Evolutionary conservation across 768 basidiomycete species (phyloP), one percentile per base, ranked within the genome.

Genomic region (Tricholoma saponaceum): DNA sequence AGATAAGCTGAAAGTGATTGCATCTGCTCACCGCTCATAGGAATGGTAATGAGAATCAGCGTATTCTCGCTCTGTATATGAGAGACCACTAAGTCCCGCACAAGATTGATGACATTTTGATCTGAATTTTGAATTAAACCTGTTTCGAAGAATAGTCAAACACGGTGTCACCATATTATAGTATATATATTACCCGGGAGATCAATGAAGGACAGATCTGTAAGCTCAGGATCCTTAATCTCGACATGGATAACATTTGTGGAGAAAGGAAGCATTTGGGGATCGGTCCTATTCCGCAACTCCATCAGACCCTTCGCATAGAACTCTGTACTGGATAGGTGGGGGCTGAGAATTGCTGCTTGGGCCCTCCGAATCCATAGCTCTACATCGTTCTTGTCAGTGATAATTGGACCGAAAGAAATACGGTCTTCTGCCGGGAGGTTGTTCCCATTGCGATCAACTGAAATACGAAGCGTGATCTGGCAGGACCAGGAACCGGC

Each of bases 331-430:
- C 37, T 55, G 6, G 70, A 52, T 10, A 75, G 54, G 10, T 72
- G 67, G 0, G 81, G 81, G 54, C 77, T 76, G 8, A 87, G 71
- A 22, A 85, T 74, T 0, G 85, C 85, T 0, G 78, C 75, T 62
- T 87, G 86, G 0, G 86, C 85, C 3, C 85, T 74, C 25, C 83
- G 77, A 12, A 87, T 72, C 69, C 74, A 75, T 2, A 78, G 61
- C 55, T 86, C 86, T 6, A 89, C 79, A 0, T 70, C 61, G 1
- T 41, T 30, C 46, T 74, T 79, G 47, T 83, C 63, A 4, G 69
- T 69, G 30, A 85, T 66, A 2, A 61, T 25, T 0, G 65, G 60
- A 0, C 83, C 82, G 62, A 87, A 88, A 0, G 63, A 10, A 60
- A 64, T 33, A 1, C 56, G 60, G 3, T 10, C 41, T 0, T 62